phyloP scores from a whole-genome alignment of 768 basidiomycete genomes.

The Boletus rufocinnamomeus region DNA sequence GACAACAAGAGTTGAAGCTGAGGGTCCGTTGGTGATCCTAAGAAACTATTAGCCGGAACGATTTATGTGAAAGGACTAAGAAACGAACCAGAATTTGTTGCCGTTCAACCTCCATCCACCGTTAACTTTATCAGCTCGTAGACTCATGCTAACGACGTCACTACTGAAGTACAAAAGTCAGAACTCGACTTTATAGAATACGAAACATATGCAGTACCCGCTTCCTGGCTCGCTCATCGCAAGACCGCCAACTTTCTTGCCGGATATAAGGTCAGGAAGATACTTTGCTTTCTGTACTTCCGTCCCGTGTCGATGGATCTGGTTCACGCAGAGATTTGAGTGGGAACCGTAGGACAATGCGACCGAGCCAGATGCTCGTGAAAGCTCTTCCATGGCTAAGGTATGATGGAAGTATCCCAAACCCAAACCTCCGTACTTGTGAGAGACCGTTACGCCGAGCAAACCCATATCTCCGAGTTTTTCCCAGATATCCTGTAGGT shows the following conservation, averaged over 20 bases:
- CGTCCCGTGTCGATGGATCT: conserved; percentile 84
- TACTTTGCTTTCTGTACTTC: conserved; percentile 79
- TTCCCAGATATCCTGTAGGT: conserved; percentile 75
- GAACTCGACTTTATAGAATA: neutral
- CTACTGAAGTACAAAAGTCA: conserved; percentile 40
- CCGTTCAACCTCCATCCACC: conserved; percentile 84
- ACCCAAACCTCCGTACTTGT: conserved; percentile 78
- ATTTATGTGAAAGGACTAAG: neutral
- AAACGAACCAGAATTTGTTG: conserved; percentile 83
- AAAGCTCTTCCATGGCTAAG: conserved; percentile 94
- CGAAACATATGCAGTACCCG: conserved; percentile 42
- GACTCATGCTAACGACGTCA: conserved; percentile 93
- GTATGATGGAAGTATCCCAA: conserved; percentile 87
- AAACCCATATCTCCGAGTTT: conserved; percentile 93
- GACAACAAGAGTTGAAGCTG: conserved; percentile 87
- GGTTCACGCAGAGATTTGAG: conserved; percentile 86
- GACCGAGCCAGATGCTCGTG: conserved; percentile 87
- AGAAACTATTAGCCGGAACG: neutral
- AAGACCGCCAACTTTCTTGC: conserved; percentile 82
- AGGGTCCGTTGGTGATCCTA: conserved; percentile 95
- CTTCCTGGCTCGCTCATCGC: conserved; percentile 95
- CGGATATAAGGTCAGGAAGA: conserved; percentile 76
- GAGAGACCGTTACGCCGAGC: conserved; percentile 81
- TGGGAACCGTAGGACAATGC: conserved; percentile 92
- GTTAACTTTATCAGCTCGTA: conserved; percentile 75